Conservation (phyloP, 2,329 filamentous ascomycete species). For the Botrytis elliptica region DNA sequence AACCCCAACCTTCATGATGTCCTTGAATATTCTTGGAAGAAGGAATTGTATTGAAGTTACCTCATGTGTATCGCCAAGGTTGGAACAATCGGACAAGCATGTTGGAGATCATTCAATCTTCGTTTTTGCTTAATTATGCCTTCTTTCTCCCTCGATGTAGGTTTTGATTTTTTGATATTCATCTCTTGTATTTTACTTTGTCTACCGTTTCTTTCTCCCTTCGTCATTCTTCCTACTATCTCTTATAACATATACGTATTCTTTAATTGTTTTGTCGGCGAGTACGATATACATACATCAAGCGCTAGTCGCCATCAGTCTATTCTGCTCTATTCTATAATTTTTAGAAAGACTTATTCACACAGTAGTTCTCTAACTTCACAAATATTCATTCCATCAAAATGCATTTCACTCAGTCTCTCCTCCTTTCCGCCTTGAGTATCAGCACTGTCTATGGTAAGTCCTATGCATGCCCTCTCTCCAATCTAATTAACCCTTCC, state of each 20-base stretch:
- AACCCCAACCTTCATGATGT: conserved; percentile 16
- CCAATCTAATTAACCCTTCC: not conserved
- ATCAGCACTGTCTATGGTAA: conserved; percentile 36
- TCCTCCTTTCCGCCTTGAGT: conserved; percentile 35
- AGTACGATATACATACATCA: conserved; percentile 34
- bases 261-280: conserved; percentile 35
- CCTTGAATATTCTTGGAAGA: conserved; percentile 7
- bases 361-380: conserved; percentile 32
- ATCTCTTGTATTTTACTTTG: conserved; percentile 15
- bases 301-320: conserved; percentile 36
- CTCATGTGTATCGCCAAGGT: conserved; percentile 1
- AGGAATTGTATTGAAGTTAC: conserved; percentile 18
- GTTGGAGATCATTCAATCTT: conserved; percentile 29
- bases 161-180: conserved; percentile 16
- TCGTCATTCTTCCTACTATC: not conserved
- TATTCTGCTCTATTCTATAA: conserved; percentile 18
- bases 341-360: conserved; percentile 10
- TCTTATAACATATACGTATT: conserved; percentile 8
- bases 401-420: conserved; percentile 38
- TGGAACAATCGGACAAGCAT: conserved; percentile 13
- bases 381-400: conserved; percentile 28
- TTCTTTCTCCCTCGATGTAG: conserved; percentile 19
- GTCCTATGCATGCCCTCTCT: conserved; percentile 5
- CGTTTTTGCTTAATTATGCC: conserved; percentile 32
- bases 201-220: conserved; percentile 16